A percentile compares a stretch with the other conserved stretches of the same genome.
These are phyloP conservation scores for Penicillium cataractarum DNA, from an alignment of 495 filamentous ascomycete species.

Conservation along the genomic window DNA sequence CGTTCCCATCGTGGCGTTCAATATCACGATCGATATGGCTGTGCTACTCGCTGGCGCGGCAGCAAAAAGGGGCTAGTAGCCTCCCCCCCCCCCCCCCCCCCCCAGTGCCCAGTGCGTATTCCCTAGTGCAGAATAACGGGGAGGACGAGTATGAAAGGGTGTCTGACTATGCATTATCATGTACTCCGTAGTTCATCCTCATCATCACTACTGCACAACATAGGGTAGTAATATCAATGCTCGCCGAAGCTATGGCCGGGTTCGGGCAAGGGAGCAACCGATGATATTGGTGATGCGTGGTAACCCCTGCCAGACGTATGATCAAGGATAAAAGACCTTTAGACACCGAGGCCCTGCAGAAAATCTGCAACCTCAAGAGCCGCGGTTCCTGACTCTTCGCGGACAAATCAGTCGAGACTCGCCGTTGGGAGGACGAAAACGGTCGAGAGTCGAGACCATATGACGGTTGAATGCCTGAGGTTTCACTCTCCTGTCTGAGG, in stretches of 20 bases:
- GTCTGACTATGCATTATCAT: too few species aligned
- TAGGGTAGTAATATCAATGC: background rate
- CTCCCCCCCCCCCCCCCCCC: background rate
- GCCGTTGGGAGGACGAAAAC: conserved; percentile 15
- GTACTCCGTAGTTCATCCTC: background rate
- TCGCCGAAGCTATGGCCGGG: background rate
- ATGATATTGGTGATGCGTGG: conserved; percentile 5
- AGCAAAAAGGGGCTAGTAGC: conserved; percentile 9
- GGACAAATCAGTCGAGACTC: background rate
- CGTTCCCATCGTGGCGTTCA: conserved; percentile 3
- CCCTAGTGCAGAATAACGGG: too few species aligned
- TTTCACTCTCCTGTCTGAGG: background rate
- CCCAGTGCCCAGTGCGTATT: background rate
- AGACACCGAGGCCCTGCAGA: background rate
- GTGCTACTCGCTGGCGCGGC: background rate
- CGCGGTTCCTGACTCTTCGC: background rate
- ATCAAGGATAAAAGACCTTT: background rate
- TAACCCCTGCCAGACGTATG: background rate
- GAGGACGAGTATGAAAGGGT: too few species aligned
- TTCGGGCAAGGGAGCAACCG: background rate
- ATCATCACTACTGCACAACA: background rate
- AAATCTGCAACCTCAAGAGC: conserved; percentile 1
- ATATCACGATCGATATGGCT: background rate
- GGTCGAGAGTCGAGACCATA: conserved; percentile 17
- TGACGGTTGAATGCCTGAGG: background rate